Evolutionary conservation across 495 filamentous ascomycete genomes (phyloP), one percentile per base, ranked within the genome.

Genomic region (Entonaema liquescens): DNA sequence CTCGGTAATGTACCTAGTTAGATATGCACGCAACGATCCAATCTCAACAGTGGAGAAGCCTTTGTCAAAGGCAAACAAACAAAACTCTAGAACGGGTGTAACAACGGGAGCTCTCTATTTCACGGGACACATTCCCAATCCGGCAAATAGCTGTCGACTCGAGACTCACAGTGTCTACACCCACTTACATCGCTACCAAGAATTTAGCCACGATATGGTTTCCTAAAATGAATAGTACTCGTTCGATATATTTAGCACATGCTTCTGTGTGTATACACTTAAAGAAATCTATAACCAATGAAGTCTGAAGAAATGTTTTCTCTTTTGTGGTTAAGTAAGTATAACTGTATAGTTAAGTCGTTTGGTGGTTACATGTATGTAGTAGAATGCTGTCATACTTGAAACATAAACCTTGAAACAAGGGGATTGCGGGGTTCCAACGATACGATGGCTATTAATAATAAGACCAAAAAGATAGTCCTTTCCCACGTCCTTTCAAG

Each of bases 331-430:
- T 33, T 6, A 33, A 33, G 35, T 38, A 38, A 38, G 21, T 23
- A 28, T 19, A 44, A 59, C 12, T 40, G 17, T 47, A 47, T 33
- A 33, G n/a, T n/a, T 40, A 40, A 40, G 38, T 40, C 38, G 15
- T 40, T 40, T 7, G 36, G 29, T 31, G 11, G 1, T 7, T 33
- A 5, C 31, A 33, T 9, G 31, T 33, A 9, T 33, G 7, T 33
- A 2, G 11, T 25, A 53, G 29, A 38, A 17, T 31, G 44, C 15
- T 52, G 13, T 62, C 44, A 35, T 47, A 40, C 59, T 71, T 59
- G 63, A 67, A 67, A 67, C 63, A 53, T 26, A 52, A 47, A 36
- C 23, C 59, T 62, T 71, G 63, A 67, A 71, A 71, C 63, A 63
- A 67, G 59, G 62, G 13, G 40, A 53, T 47, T 47, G 28, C 21